Evolutionary conservation across 2,329 filamentous ascomycete species (phyloP), one percentile per base, ranked within the genome.

Genomic region (Penicillium sp.): DNA sequence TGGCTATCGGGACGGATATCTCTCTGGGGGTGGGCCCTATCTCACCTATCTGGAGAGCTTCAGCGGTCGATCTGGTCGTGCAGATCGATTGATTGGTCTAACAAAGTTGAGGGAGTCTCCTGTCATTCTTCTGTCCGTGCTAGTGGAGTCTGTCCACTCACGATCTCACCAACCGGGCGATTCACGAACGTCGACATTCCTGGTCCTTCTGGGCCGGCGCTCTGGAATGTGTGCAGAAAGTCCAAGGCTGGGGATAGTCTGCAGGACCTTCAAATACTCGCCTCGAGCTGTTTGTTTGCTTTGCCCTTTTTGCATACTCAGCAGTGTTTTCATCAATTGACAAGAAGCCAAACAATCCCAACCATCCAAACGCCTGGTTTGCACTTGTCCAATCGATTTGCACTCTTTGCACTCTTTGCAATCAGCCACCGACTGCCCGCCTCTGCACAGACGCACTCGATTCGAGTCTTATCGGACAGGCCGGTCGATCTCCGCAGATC

Each of bases 221-320:
- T 43, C 27, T 52, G 66, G 67, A 69, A 69, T 69, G 67, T 58
- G 48, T 49, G 51, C 39, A 57, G 54, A 67, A 68, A 62, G 47
- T 50, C 53, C 54, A 65, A 64, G 67, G 67, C 66, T 69, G 66
- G 66, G 43, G 49, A 32, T 42, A 45, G 51, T 32, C 53, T 42
- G 49, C 50, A 49, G 18, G 54, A 54, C 57, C 59, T 69, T 69
- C 66, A 69, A 69, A 69, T 68, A 69, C 56, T 53, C 49, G 54
- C 58, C 46, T 60, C 45, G 49, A 50, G 62, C 67, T 67, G 65
- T 69, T 69, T 69, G 67, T 66, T 69, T 69, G 62, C 64, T 69
- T 69, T 69, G 67, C 63, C 58, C 64, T 57, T 61, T 68, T 69
- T 69, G 66, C 66, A 69, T 66, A 55, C 54, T 67, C 55, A 66